Percentiles rank a stretch among this genome's conserved stretches.
phyloP scores from a whole-genome alignment of 1,284 basidiomycete species.

The Chiua sp. region DNA sequence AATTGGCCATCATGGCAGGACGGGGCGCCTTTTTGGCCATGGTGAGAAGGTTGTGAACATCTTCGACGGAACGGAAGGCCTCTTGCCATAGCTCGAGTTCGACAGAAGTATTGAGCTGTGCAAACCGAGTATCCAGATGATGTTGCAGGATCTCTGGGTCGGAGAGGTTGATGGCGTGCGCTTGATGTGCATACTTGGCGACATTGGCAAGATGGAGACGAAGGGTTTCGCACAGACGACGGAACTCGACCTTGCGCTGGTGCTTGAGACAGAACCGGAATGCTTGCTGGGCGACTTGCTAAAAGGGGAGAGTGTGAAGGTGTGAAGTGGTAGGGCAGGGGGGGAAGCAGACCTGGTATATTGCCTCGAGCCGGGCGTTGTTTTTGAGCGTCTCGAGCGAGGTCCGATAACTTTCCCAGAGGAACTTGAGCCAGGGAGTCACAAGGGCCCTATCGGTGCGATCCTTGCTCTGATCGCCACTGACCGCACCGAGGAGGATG shows the following conservation, averaged over 20 bases:
- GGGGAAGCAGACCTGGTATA: conserved; percentile 82
- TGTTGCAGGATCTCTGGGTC: conserved; percentile 97
- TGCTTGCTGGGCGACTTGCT: conserved; percentile 97
- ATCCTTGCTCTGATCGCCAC: conserved; percentile 93
- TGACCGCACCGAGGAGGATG: conserved; percentile 88
- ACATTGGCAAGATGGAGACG: conserved; percentile 96
- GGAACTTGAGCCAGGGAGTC: conserved; percentile 97
- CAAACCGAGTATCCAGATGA: conserved; percentile 97
- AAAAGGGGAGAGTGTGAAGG: conserved; percentile 7
- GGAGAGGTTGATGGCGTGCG: conserved; percentile 97
- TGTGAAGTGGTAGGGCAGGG: neutral
- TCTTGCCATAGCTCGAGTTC: conserved; percentile 99
- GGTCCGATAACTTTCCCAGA: conserved; percentile 98
- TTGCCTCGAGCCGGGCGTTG: conserved; percentile 91
- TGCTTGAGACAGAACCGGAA: conserved; percentile 97
- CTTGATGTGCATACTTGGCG: conserved; percentile 95
- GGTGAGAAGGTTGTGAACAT: conserved; percentile 95
- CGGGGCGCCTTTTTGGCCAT: conserved; percentile 93
- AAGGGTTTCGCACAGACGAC: conserved; percentile 95
- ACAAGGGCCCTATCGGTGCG: conserved; percentile 95
- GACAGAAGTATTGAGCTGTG: conserved; percentile 97
- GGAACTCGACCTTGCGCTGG: conserved; percentile 96
- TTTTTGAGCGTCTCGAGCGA: conserved; percentile 97
- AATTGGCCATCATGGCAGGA: conserved; percentile 98
- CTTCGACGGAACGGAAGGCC: conserved; percentile 98